Evolutionary conservation across 306 rosid species (phyloP), one percentile per base, ranked within the genome.

Genomic region (Adenanthera pavonina): DNA sequence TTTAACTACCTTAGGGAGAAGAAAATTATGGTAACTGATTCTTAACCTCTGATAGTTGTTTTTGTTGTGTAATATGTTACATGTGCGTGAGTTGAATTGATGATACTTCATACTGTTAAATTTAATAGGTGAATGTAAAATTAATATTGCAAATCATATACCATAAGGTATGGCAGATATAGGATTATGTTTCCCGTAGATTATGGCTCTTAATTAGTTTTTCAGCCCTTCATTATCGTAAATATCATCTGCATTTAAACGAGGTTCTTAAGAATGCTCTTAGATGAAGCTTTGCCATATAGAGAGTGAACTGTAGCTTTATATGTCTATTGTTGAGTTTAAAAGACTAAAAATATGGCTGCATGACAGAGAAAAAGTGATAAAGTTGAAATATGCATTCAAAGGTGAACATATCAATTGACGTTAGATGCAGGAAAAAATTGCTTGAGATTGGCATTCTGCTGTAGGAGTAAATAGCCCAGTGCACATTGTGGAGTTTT

Each of bases 1-100:
- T 95, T 95, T 83, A 93, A 90, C 92, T 92, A 89, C 88, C 98
- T 95, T 38, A 88, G 92, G 84, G 98, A 93, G 68, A 90, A 80
- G 81, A 95, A 86, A 83, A 81, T 88, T 80, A 93, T 95, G 96
- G 99, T 95, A 87, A 83, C 71, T 80, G 59, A 69, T 69, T 82
- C 79, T 75, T 48, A 80, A 64, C 52, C 76, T 48, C 64, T 57
- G 34, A 64, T n/a, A 16, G 54, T 62, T 69, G 48, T 69, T n/a
- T 72, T 61, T 19, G 51, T 15, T 72, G 57, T 78, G 75, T 83
- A 64, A 46, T 51, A 49, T 43, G 47, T 47, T 67, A 25, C 33
- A 83, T 78, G 25, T 79, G 59, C 59, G 48, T 69, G 78, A 36
- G 60, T 72, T 68, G 40, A 74, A 80, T 73, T 3, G 47, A n/a